These are phyloP conservation scores for Gremmenia infestans DNA, from an alignment of 2,329 filamentous ascomycete genomes.

Conservation along the genomic window DNA sequence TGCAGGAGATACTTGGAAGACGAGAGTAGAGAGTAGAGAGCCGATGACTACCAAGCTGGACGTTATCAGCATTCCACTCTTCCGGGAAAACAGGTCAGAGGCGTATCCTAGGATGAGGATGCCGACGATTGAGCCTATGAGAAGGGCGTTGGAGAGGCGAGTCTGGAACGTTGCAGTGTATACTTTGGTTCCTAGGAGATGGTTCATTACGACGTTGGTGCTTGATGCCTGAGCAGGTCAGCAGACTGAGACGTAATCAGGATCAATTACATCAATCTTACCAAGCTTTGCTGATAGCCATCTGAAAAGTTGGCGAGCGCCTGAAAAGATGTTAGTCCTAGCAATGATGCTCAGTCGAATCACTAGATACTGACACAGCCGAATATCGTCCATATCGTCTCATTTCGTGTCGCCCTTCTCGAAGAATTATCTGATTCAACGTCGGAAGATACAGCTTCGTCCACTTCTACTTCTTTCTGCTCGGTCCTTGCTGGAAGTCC, in stretches of 20 bases:
- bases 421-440: background rate
- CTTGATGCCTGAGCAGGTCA: constrained; percentile 21
- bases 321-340: background rate
- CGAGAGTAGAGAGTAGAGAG: constrained; percentile 34
- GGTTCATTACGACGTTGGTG: constrained; percentile 33
- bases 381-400: background rate
- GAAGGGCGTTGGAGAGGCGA: constrained; percentile 31
- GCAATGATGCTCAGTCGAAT: background rate
- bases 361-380: background rate
- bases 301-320: constrained; percentile 32
- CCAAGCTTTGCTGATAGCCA: constrained; percentile 31
- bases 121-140: constrained; percentile 32
- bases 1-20: constrained; percentile 30
- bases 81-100: constrained; percentile 31
- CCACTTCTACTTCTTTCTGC: background rate
- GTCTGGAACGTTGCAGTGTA: constrained; percentile 31
- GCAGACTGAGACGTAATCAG: background rate
- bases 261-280: background rate
- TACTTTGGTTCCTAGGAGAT: constrained; percentile 23
- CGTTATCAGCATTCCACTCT: constrained; percentile 31
- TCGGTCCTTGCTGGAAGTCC: background rate
- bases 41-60: constrained; percentile 30
- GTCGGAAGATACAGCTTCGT: background rate
- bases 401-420: background rate
- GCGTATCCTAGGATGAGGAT: constrained; percentile 32